These are phyloP conservation scores for Aquilaria agallochum DNA, from an alignment of 441 rosid species.

Conservation along the genomic window DNA sequence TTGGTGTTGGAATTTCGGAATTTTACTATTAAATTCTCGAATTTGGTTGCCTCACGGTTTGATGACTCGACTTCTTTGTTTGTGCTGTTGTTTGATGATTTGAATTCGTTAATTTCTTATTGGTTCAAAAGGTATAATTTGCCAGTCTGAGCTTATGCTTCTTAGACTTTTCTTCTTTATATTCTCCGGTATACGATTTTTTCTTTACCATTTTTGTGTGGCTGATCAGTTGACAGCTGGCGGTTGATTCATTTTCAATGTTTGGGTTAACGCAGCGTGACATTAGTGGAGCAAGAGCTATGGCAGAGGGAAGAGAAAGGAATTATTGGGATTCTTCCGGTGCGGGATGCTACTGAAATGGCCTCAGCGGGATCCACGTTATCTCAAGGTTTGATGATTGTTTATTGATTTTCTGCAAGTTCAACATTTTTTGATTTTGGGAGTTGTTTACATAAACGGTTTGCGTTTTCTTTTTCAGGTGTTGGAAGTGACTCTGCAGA, in stretches of 20 bases:
- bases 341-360: conserved; percentile 72
- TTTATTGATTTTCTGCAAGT: background rate
- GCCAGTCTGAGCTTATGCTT: background rate
- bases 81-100: no score
- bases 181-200: background rate
- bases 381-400: conserved; percentile 42
- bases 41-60: no score
- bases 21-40: background rate
- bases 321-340: conserved; percentile 89
- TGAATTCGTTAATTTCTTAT: no score
- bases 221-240: background rate
- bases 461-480: conserved; percentile 24
- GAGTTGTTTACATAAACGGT: conserved; percentile 2
- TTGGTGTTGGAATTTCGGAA: background rate
- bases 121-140: no score
- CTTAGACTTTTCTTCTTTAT: background rate
- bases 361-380: conserved; percentile 45
- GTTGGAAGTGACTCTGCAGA: conserved; percentile 70
- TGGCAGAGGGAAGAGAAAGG: conserved; percentile 99
- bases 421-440: background rate
- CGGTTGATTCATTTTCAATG: background rate
- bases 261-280: conserved; percentile 51
- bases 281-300: conserved; percentile 97
- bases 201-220: background rate
- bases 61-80: no score